Base-by-base conservation (phyloP, 1,284 basidiomycete species). In the Microbotryum lychnidis-dioicae region DNA sequence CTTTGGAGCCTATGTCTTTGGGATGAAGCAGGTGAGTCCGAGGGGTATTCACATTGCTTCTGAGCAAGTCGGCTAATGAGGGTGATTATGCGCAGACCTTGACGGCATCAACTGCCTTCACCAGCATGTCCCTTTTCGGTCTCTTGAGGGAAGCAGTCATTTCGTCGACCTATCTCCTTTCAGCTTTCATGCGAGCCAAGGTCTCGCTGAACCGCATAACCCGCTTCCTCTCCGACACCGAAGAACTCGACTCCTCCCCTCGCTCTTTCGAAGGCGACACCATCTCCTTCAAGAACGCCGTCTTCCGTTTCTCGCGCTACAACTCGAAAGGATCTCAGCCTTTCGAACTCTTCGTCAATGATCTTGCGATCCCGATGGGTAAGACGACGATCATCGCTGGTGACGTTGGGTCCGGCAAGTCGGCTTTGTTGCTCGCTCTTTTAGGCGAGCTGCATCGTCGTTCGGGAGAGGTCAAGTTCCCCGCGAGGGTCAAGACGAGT, bases 391-490 rank as follows among this genome's bases (percentile, higher is more conserved):
- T 68, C 50, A 33, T 68, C 16, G 61, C 60, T 56, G 89, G 89
- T 1, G 86, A 87, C 0, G 89, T 87, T 0, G 88, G 87, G 1
- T 83, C 83, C 50, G 89, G 89, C 16, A 92, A 92, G 76, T 87
- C 86, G 0, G 86, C 87, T 0, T 74, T 89, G 9, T 62, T 71
- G n/a, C 52, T 65, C n/a, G 71, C 65, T n/a, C 64, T 75, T 1
- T 66, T 75, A 0, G 76, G 67, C 10, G 67, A 69, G 62, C 51
- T 69, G n/a, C 54, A 58, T n/a, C 21, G 54, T 29, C 31, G 23
- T 23, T 45, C 33, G 9, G 66, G 66, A 2, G 16, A n/a, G 14
- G 56, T 64, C 29, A 45, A 58, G 33, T 16, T 60, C 4, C 7
- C 60, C 67, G 37, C 37, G 5, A 18, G 51, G 6, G 21, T 48